Evolutionary conservation across 305 asterid species (phyloP).

Genomic region (Striga hermonthica): DNA sequence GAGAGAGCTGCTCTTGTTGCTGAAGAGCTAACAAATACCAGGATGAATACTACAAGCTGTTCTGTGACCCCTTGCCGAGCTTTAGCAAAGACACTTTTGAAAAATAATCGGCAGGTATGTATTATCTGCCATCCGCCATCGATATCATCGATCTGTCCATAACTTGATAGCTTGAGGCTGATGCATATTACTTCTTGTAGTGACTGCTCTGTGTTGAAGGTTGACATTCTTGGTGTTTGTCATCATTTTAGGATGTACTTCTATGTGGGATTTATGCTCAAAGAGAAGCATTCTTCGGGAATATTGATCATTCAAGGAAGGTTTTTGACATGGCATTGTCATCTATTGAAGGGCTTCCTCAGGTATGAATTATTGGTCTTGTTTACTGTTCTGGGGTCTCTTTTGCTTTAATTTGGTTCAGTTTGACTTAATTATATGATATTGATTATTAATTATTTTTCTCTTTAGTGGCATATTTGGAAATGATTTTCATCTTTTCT

Average conservation of each 20-base stretch:
- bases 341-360: slow-evolving; percentile 79
- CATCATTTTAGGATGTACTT: slow-evolving; percentile 67
- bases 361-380: slow-evolving; percentile 45
- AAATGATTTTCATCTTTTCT: background rate
- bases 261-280: slow-evolving; percentile 95
- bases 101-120: slow-evolving; percentile 85
- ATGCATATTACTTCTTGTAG: slow-evolving; percentile 18
- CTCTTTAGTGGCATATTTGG: slow-evolving; percentile 14
- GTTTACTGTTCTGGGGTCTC: slow-evolving; percentile 23
- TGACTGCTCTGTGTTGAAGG: slow-evolving; percentile 26
- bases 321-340: slow-evolving; percentile 93
- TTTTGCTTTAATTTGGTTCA: slow-evolving; percentile 19
- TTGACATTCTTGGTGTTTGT: slow-evolving; percentile 17
- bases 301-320: slow-evolving; percentile 83
- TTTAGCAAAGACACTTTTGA: slow-evolving; percentile 76
- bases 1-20: slow-evolving; percentile 93
- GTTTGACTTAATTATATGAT: slow-evolving; percentile 22
- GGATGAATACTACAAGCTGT: slow-evolving; percentile 47
- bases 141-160: slow-evolving; percentile 1
- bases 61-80: slow-evolving; percentile 83
- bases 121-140: slow-evolving; percentile 2
- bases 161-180: slow-evolving; percentile 16
- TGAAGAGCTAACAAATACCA: slow-evolving; percentile 83
- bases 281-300: slow-evolving; percentile 82
- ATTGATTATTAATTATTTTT: slow-evolving; percentile 6